Evolutionary conservation across 2,329 filamentous ascomycete species (phyloP).

Genomic region (Phoma sp.): DNA sequence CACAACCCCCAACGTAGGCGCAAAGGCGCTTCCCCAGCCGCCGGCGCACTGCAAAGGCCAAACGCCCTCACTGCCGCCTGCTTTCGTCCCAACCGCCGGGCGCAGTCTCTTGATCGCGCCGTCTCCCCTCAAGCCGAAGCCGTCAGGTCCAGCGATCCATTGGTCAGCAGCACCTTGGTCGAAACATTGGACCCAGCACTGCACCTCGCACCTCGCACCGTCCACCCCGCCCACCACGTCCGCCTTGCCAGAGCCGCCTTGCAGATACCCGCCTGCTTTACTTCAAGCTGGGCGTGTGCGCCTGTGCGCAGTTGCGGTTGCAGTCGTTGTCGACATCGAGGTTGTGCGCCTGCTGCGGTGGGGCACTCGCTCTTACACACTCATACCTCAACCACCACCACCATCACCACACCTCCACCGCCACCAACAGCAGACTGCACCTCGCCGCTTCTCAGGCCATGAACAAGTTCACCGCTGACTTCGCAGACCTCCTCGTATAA

Average conservation of each 20-base stretch:
- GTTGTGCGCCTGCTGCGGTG: slow-evolving; percentile 17
- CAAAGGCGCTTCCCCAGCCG: slow-evolving; percentile 45
- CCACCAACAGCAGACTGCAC: slow-evolving; percentile 10
- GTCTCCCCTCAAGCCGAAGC: slow-evolving; percentile 28
- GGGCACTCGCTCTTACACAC: slow-evolving; percentile 12
- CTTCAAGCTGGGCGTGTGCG: slow-evolving; percentile 32
- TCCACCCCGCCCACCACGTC: slow-evolving; percentile 18
- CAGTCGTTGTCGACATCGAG: slow-evolving; percentile 8
- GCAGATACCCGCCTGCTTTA: slow-evolving; percentile 31
- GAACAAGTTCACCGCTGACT: slow-evolving; percentile 17
- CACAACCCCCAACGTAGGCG: slow-evolving; percentile 38
- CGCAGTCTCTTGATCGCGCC: slow-evolving; percentile 13
- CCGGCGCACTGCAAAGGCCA: slow-evolving; percentile 24
- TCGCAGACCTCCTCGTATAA: slow-evolving; percentile 15
- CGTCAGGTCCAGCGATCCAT: slow-evolving; percentile 32
- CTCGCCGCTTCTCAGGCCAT: slow-evolving; percentile 21
- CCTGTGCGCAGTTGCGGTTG: slow-evolving; percentile 27
- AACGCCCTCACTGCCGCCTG: slow-evolving; percentile 32
- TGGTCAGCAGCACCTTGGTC: slow-evolving; percentile 27
- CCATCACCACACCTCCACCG: slow-evolving; percentile 6
- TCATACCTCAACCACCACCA: slow-evolving; percentile 2
- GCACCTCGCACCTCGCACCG: not conserved
- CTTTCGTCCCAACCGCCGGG: slow-evolving; percentile 32
- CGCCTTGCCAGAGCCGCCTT: slow-evolving; percentile 24
- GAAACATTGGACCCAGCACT: slow-evolving; percentile 27